Evolutionary conservation across 805 yeast species (phyloP).

Genomic region (Kuraishia piskuri): DNA sequence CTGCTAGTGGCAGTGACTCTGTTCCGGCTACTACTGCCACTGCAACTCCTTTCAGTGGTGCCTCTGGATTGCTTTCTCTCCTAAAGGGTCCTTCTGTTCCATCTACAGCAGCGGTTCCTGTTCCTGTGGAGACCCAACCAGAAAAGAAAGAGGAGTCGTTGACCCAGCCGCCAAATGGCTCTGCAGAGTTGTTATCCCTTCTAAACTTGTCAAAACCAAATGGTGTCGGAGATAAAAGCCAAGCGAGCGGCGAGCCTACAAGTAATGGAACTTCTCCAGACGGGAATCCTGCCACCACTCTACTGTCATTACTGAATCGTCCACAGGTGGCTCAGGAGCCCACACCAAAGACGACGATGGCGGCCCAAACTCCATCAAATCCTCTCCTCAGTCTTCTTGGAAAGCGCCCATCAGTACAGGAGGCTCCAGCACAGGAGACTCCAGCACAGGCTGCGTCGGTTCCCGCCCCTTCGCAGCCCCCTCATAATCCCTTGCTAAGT

Average conservation of each 20-base stretch:
- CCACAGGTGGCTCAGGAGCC: conserved; percentile 1
- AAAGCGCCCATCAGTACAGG: background rate
- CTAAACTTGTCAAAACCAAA: background rate
- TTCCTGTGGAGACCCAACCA: background rate
- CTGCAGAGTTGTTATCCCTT: background rate
- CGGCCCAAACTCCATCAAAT: background rate
- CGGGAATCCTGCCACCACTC: background rate
- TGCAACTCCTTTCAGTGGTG: background rate
- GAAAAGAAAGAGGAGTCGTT: background rate
- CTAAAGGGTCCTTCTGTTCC: background rate
- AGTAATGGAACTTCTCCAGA: background rate
- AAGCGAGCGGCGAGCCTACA: too few relatives aligned
- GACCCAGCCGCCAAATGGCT: background rate
- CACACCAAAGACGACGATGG: background rate
- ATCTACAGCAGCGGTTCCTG: background rate
- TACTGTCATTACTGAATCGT: conserved; percentile 6
- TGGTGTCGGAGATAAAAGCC: background rate
- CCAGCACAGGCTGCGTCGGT: too few relatives aligned
- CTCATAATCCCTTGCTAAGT: background rate
- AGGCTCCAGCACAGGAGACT: background rate
- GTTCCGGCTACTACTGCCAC: background rate
- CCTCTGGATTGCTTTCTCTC: background rate
- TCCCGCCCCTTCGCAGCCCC: background rate
- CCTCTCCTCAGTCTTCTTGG: background rate
- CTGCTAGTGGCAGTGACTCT: too few relatives aligned